Conservation (phyloP, 139 green algal species). For the Chlorella vulgaris region DNA sequence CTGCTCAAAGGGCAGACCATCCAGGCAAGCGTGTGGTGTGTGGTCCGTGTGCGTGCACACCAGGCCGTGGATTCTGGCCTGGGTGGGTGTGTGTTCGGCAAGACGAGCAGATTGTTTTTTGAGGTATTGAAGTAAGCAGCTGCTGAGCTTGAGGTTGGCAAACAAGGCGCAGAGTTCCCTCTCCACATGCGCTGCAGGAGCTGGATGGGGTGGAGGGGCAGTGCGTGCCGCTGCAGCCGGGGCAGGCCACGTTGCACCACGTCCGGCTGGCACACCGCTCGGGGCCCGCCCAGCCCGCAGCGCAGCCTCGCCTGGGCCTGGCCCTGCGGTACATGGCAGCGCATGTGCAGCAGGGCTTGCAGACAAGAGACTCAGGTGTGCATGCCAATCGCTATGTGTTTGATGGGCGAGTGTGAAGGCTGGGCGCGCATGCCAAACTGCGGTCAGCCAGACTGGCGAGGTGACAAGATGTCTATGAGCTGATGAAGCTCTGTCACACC, state of each 20-base stretch:
- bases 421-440: too few relatives aligned
- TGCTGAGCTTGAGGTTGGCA: too few relatives aligned
- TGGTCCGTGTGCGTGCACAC: background rate
- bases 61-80: too few relatives aligned
- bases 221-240: slow-evolving; percentile 1
- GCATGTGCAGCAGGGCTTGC: slow-evolving; percentile 23
- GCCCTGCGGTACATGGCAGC: slow-evolving; percentile 31
- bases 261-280: slow-evolving; percentile 30
- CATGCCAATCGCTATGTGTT: background rate
- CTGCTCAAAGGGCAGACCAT: slow-evolving; percentile 36
- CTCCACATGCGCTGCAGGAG: background rate
- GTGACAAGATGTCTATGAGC: too few relatives aligned
- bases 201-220: slow-evolving; percentile 2
- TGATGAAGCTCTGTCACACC: too few relatives aligned
- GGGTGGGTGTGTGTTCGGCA: too few relatives aligned
- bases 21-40: background rate
- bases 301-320: slow-evolving; percentile 10
- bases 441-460: too few relatives aligned
- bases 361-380: slow-evolving; percentile 15
- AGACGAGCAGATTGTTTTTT: too few relatives aligned
- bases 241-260: slow-evolving; percentile 32
- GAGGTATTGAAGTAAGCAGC: too few relatives aligned
- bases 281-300: background rate
- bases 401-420: too few relatives aligned
- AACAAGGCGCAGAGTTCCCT: background rate